phyloP scores from a whole-genome alignment of 495 filamentous ascomycete species.

The Annulohypoxylon nitens region DNA sequence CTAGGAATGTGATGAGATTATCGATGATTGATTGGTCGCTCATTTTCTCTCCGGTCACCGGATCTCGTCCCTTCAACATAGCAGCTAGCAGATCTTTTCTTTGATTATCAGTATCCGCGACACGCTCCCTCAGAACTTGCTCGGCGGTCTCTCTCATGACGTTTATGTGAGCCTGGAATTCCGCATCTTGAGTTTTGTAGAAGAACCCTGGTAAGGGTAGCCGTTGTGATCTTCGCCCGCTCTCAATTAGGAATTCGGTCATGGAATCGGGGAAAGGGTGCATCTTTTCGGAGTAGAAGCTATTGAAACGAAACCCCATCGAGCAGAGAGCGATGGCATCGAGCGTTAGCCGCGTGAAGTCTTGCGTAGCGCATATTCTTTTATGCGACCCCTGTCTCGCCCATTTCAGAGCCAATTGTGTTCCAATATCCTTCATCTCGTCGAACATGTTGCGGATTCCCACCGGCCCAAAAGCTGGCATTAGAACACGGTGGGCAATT shows the following conservation, averaged over 20 bases:
- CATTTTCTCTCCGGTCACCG: conserved; percentile 70
- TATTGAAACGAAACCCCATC: conserved; percentile 78
- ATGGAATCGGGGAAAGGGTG: conserved; percentile 73
- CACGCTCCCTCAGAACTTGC: conserved; percentile 67
- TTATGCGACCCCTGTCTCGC: conserved; percentile 67
- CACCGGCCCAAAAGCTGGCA: conserved; percentile 74
- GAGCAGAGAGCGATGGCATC: conserved; percentile 76
- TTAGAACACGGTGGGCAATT: conserved; percentile 70
- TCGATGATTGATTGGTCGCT: conserved; percentile 66
- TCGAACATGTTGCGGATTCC: conserved; percentile 72
- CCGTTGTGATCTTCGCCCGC: conserved; percentile 60
- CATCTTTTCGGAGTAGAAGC: conserved; percentile 70
- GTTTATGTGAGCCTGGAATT: conserved; percentile 65
- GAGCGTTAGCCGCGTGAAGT: conserved; percentile 75
- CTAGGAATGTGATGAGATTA: conserved; percentile 75
- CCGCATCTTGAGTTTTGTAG: conserved; percentile 59
- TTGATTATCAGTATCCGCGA: conserved; percentile 52
- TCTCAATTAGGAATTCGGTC: conserved; percentile 64
- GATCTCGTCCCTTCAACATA: conserved; percentile 71
- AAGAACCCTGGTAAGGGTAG: conserved; percentile 63
- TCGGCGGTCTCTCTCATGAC: conserved; percentile 63
- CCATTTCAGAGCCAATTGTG: conserved; percentile 76
- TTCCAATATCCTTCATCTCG: conserved; percentile 76
- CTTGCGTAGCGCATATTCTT: conserved; percentile 67
- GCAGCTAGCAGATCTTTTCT: conserved; percentile 76